Conservation (phyloP, 768 basidiomycete genomes). For the Myochromella boudieri region DNA sequence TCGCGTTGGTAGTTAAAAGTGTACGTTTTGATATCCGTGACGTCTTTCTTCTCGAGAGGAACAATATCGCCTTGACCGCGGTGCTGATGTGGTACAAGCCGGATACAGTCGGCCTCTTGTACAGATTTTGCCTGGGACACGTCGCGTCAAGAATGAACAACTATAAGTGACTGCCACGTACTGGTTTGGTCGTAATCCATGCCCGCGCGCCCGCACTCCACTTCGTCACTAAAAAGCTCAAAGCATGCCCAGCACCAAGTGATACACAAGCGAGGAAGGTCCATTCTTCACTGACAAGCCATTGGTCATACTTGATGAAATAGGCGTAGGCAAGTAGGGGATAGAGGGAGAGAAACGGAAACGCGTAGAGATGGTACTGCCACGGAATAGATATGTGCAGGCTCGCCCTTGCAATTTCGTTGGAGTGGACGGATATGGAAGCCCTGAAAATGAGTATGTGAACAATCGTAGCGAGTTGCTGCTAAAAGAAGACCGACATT, state of each 20-base stretch:
- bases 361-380: constrained; percentile 69
- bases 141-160: constrained; percentile 1
- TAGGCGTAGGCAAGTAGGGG: constrained; percentile 89
- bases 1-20: constrained; percentile 95
- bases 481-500: constrained; percentile 14
- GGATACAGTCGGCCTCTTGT: constrained; percentile 76
- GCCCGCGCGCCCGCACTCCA: constrained; percentile 85
- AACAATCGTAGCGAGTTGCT: too few relatives aligned
- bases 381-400: constrained; percentile 68
- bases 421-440: constrained; percentile 55
- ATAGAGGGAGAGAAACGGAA: constrained; percentile 80
- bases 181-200: constrained; percentile 77
- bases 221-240: constrained; percentile 87
- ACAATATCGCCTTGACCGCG: constrained; percentile 92
- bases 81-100: constrained; percentile 76
- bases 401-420: constrained; percentile 67
- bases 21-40: constrained; percentile 59
- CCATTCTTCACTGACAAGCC: constrained; percentile 95
- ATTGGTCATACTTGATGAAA: constrained; percentile 86
- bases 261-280: constrained; percentile 90
- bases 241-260: constrained; percentile 83
- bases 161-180: constrained; percentile 24
- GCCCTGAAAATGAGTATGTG: constrained; percentile 30
- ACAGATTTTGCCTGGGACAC: constrained; percentile 56
- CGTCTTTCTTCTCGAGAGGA: constrained; percentile 60